Percentiles rank a stretch among this genome's conserved stretches.
These are phyloP conservation scores for Backusella luteola DNA, from an alignment of 192 early-diverging fungal genomes.

Conservation along the genomic window DNA sequence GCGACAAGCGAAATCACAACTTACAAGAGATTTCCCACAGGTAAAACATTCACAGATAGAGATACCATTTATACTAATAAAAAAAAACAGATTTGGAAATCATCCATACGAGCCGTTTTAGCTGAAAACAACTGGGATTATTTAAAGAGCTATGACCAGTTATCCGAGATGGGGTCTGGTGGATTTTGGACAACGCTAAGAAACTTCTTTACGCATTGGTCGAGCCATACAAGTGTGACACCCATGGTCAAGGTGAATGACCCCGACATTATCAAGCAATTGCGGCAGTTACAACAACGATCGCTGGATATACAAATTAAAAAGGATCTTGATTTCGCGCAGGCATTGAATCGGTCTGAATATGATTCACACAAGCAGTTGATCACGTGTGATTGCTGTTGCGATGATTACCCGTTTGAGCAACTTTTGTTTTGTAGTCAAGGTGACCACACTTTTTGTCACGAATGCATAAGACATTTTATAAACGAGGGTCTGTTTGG, in stretches of 20 bases:
- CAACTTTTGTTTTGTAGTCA: constrained; percentile 36
- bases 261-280: constrained; percentile 13
- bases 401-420: constrained; percentile 46
- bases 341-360: constrained; percentile 32
- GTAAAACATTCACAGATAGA: constrained; percentile 13
- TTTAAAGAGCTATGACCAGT: constrained; percentile 22
- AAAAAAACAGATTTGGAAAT: constrained; percentile 37
- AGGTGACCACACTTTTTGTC: constrained; percentile 44
- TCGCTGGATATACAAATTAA: constrained; percentile 15
- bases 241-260: constrained; percentile 10
- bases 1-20: constrained; percentile 16
- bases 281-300: background rate
- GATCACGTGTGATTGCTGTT: constrained; percentile 50
- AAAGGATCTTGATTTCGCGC: constrained; percentile 32
- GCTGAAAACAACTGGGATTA: constrained; percentile 48
- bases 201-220: constrained; percentile 33
- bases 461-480: constrained; percentile 38
- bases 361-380: constrained; percentile 30
- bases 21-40: constrained; percentile 29
- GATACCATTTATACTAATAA: background rate
- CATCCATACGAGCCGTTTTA: constrained; percentile 45
- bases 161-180: constrained; percentile 26
- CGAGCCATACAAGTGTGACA: background rate
- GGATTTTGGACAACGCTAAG: constrained; percentile 34
- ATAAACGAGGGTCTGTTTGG: constrained; percentile 44